These are phyloP conservation scores for Apiotrichum veenhuisii DNA, from an alignment of 1,284 basidiomycete species.

Conservation along the genomic window DNA sequence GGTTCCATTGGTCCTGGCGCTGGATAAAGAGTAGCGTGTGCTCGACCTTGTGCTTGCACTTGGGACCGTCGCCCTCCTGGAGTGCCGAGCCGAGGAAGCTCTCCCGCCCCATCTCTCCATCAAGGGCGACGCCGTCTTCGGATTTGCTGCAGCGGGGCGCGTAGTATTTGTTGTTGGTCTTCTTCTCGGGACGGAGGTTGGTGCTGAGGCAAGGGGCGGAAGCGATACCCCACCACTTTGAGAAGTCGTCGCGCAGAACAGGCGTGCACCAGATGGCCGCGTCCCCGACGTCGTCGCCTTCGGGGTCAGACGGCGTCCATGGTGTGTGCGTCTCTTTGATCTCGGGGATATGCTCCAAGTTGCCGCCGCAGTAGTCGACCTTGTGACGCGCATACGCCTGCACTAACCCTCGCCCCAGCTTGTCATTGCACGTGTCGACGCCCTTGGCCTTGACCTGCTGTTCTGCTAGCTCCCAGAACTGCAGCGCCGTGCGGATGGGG, in stretches of 20 bases:
- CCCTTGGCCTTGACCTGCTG: slow-evolving; percentile 27
- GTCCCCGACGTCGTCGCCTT: not conserved
- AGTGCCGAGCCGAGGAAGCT: slow-evolving; percentile 31
- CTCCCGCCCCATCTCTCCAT: slow-evolving; percentile 19
- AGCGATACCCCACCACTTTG: slow-evolving; percentile 43
- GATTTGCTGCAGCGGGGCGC: no score
- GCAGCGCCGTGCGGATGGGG: slow-evolving; percentile 31
- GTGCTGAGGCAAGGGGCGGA: slow-evolving; percentile 34
- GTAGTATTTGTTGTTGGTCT: no score
- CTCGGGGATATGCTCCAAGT: not conserved
- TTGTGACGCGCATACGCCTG: slow-evolving; percentile 25
- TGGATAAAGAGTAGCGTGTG: slow-evolving; percentile 36
- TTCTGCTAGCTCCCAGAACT: slow-evolving; percentile 38
- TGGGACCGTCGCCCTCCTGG: slow-evolving; percentile 9
- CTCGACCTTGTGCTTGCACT: slow-evolving; percentile 22
- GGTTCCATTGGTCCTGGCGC: slow-evolving; percentile 44
- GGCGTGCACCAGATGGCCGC: slow-evolving; percentile 23
- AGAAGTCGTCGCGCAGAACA: slow-evolving; percentile 26
- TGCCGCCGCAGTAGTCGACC: slow-evolving; percentile 23
- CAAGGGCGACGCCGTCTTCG: no score
- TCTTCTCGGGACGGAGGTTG: slow-evolving; percentile 24
- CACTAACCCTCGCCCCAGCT: slow-evolving; percentile 31
- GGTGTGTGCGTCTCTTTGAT: not conserved
- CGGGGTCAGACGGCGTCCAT: no score
- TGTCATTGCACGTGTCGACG: slow-evolving; percentile 35